Evolutionary conservation across 345 rosid species (phyloP).

Genomic region (Aurinia saxatilis): DNA sequence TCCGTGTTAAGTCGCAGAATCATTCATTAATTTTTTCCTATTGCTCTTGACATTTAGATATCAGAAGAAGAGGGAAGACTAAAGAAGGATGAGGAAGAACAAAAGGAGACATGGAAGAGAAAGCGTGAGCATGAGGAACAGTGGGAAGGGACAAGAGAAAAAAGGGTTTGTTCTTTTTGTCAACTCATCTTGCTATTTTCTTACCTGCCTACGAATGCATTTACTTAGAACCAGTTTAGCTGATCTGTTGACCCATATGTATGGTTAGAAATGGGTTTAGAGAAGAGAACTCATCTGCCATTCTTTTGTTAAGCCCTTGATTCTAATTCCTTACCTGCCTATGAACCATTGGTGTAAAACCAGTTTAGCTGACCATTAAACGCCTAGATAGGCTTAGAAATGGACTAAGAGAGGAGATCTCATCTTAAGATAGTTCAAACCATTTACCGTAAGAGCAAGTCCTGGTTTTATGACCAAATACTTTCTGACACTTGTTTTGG

Average conservation of each 20-base stretch:
- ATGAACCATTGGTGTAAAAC: background rate
- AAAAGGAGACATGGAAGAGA: slow-evolving; percentile 93
- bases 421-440: background rate
- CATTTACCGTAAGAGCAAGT: no score
- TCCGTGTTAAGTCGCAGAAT: background rate
- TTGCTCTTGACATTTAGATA: slow-evolving; percentile 42
- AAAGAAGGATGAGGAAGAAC: slow-evolving; percentile 97
- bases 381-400: background rate
- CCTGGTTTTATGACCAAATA: background rate
- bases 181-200: background rate
- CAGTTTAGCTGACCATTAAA: background rate
- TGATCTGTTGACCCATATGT: background rate
- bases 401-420: background rate
- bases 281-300: background rate
- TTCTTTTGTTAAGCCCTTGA: background rate
- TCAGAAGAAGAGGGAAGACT: slow-evolving; percentile 98
- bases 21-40: slow-evolving; percentile 10
- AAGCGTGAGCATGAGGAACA: slow-evolving; percentile 98
- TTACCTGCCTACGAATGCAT: background rate
- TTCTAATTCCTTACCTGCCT: background rate
- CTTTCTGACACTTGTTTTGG: background rate
- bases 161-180: slow-evolving; percentile 50
- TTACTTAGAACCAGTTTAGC: background rate
- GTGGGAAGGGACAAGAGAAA: slow-evolving; percentile 98
- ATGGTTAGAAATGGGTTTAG: background rate